These are phyloP conservation scores for Apiospora phragmitis DNA, from an alignment of 2,329 filamentous ascomycete species.

Conservation along the genomic window DNA sequence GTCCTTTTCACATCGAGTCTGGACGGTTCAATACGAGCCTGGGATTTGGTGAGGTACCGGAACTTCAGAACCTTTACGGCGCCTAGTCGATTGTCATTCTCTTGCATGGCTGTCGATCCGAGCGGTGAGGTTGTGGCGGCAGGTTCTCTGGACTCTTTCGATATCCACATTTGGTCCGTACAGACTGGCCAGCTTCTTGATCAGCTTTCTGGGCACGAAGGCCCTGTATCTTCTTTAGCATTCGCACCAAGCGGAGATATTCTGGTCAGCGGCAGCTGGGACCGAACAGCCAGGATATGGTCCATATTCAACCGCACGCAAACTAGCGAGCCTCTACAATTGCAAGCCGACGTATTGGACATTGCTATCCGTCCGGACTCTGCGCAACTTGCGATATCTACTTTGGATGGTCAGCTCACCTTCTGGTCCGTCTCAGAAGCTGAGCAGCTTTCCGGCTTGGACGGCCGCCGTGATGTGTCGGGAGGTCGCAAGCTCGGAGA, in stretches of 20 bases:
- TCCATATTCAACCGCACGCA: constrained; percentile 92
- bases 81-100: constrained; percentile 87
- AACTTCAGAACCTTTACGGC: constrained; percentile 98
- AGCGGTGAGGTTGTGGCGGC: constrained; percentile 96
- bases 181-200: constrained; percentile 96
- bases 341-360: constrained; percentile 87
- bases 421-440: constrained; percentile 94
- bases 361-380: constrained; percentile 89
- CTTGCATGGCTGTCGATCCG: constrained; percentile 92
- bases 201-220: constrained; percentile 87
- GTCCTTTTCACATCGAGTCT: constrained; percentile 94
- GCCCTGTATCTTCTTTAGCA: constrained; percentile 82
- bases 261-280: constrained; percentile 93
- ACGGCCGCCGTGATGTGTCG: constrained; percentile 88
- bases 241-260: constrained; percentile 86
- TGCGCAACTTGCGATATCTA: constrained; percentile 86
- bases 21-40: constrained; percentile 91
- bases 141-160: constrained; percentile 92
- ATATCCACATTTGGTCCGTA: constrained; percentile 98
- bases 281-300: constrained; percentile 93
- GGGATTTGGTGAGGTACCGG: constrained; percentile 93
- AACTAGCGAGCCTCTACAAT: constrained; percentile 88
- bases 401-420: constrained; percentile 87
- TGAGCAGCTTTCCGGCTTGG: constrained; percentile 80
- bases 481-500: constrained; percentile 88